These are phyloP conservation scores for Ulvella scutata DNA, from an alignment of 139 green algal species.

Conservation along the genomic window DNA sequence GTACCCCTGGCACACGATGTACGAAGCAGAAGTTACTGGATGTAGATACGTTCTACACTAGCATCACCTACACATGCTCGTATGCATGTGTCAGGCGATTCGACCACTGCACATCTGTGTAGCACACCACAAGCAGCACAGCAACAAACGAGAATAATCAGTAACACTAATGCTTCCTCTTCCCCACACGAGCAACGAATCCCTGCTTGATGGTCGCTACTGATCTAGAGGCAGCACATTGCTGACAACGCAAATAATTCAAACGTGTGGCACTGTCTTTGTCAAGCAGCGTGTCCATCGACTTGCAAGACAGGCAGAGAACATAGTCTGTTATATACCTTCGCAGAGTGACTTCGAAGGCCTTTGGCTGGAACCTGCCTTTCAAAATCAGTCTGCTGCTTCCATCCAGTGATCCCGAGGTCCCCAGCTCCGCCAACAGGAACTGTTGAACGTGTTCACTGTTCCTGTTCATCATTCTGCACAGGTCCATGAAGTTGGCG, in stretches of 20 bases:
- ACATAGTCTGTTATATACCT: conserved; percentile 98
- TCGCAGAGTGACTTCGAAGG: conserved; percentile 90
- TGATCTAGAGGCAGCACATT: conserved; percentile 74
- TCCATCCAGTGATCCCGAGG: conserved; percentile 72
- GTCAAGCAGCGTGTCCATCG: conserved; percentile 85
- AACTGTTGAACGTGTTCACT: conserved; percentile 56
- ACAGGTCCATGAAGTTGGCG: conserved; percentile 98
- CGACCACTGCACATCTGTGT: no score
- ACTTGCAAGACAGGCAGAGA: conserved; percentile 94
- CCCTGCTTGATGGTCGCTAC: conserved; percentile 86
- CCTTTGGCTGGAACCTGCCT: conserved; percentile 94
- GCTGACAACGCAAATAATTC: conserved; percentile 85
- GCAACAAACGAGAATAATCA: not conserved
- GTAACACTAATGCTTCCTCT: not conserved
- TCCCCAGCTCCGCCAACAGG: conserved; percentile 91
- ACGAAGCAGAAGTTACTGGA: no score
- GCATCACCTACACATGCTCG: no score
- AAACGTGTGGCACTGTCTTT: conserved; percentile 68
- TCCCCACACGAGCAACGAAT: conserved; percentile 70
- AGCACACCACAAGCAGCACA: not conserved
- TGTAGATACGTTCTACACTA: no score
- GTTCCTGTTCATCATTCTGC: conserved; percentile 65
- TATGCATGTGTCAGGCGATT: no score
- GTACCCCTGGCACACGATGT: no score
- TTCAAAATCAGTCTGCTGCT: conserved; percentile 92